Evolutionary conservation across 805 yeast species (phyloP), one percentile per base, ranked within the genome.

Genomic region (Yarrowia osloensis): DNA sequence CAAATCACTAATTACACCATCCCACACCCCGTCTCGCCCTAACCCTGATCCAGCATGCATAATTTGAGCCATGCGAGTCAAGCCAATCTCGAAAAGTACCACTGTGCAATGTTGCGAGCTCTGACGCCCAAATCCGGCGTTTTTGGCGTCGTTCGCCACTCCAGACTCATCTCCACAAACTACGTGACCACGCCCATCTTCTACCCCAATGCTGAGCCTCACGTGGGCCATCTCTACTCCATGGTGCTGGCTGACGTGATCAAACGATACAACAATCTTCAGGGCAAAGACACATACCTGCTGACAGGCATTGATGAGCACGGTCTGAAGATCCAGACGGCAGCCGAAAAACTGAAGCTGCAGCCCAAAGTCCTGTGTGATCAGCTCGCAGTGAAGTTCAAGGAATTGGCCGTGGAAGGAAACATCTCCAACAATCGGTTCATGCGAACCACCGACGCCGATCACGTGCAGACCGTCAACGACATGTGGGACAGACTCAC

Each of bases 281-380:
- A 37, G 5, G 61, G 31, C 13, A 39, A 15, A 7, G 24, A 33
- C 17, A 35, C 67, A 0, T 47, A 39, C 49, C 83, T 79, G 68
- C 83, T 93, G 73, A 95, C 98, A 0, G 99, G 99, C 0, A 93
- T 98, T 0, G 99, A 95, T 76, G 99, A 95, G 77, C 99, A 95
- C 76, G 99, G 99, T 0, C 78, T 92, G 66, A 95, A 95, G 79
- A 94, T 94, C 33, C 96, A 91, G 72, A 81, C 84, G n/a, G 98
- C 96, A 0, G 96, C 97, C 0, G 80, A 79, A 33, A 80, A 80
- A 67, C 82, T 81, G 7, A 81, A 81, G 0, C 74, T 76, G n/a
- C 78, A 78, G 0, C 91, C 97, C 0, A 82, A 88, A 72, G 74
- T 76, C 50, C 89, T 93, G 72, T 96, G 92, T 24, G 97, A 94